Conservation (phyloP, 495 filamentous ascomycete species). For the Hypoxylon lenormandii region DNA sequence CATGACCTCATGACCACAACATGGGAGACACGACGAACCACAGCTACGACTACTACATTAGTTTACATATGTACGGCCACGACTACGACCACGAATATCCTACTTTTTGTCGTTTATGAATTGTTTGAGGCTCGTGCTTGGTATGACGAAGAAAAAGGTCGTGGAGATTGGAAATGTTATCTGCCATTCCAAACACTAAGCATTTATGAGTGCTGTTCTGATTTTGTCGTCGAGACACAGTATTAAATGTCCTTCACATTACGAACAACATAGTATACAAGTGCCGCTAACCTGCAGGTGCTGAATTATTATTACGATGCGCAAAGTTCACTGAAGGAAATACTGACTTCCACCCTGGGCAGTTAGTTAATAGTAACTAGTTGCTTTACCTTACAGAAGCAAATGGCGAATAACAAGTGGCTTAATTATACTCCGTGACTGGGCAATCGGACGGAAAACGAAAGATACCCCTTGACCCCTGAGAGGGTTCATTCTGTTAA, state of each 20-base stretch:
- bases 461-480: slow-evolving; percentile 16
- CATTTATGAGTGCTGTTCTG: slow-evolving; percentile 2
- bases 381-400: slow-evolving; percentile 23
- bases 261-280: slow-evolving; percentile 16
- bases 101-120: slow-evolving; percentile 20
- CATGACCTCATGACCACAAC: slow-evolving; percentile 39
- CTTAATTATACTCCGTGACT: slow-evolving; percentile 42
- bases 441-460: slow-evolving; percentile 23
- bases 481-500: slow-evolving; percentile 20
- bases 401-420: slow-evolving; percentile 27
- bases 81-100: slow-evolving; percentile 1
- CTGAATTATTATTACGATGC: slow-evolving; percentile 39
- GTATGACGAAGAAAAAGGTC: slow-evolving; percentile 42
- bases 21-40: not conserved
- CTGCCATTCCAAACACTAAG: not conserved
- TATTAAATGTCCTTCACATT: slow-evolving; percentile 22
- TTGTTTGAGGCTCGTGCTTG: slow-evolving; percentile 45
- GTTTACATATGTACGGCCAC: too few species aligned
- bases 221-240: not conserved
- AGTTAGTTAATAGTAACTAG: not conserved
- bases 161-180: slow-evolving; percentile 9
- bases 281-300: slow-evolving; percentile 7
- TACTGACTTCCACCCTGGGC: slow-evolving; percentile 19
- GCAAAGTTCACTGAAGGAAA: slow-evolving; percentile 26
- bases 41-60: too few species aligned